Percentiles rank a stretch among this genome's conserved stretches.
phyloP scores from a whole-genome alignment of 2,329 filamentous ascomycete species.

The Penicillium carneum region DNA sequence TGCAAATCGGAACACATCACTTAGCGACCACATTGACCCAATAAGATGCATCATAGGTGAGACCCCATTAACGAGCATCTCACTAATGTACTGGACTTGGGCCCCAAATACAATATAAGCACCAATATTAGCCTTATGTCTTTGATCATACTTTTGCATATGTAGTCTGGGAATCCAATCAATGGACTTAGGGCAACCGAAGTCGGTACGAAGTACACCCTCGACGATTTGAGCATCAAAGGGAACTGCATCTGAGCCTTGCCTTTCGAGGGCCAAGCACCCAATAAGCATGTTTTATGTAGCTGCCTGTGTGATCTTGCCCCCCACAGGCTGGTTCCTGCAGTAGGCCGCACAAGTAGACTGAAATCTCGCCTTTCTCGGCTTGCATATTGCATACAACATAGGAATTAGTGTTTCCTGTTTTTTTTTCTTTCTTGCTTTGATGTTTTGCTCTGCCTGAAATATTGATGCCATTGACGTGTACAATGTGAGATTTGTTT shows the following conservation, averaged over 20 bases:
- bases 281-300: constrained; percentile 8
- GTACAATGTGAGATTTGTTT: constrained; percentile 12
- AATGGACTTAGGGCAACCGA: constrained; percentile 14
- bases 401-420: too few species aligned
- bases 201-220: constrained; percentile 18
- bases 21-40: constrained; percentile 32
- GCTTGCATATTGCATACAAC: constrained; percentile 9
- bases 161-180: constrained; percentile 19
- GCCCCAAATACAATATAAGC: neutral
- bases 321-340: constrained; percentile 44
- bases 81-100: constrained; percentile 13
- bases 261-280: constrained; percentile 9
- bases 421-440: neutral
- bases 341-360: constrained; percentile 45
- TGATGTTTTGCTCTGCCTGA: neutral
- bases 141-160: neutral
- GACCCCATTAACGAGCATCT: constrained; percentile 16
- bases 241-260: constrained; percentile 22
- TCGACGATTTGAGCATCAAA: constrained; percentile 17
- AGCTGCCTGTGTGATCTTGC: constrained; percentile 7
- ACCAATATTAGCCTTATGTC: neutral
- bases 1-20: constrained; percentile 38
- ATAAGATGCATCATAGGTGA: constrained; percentile 29
- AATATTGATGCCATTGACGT: constrained; percentile 17
- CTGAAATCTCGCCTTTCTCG: constrained; percentile 6